Evolutionary conservation across 257 asterid genomes (phyloP), one percentile per base, ranked within the genome.

Genomic region (Nicotiana obtusifolia): DNA sequence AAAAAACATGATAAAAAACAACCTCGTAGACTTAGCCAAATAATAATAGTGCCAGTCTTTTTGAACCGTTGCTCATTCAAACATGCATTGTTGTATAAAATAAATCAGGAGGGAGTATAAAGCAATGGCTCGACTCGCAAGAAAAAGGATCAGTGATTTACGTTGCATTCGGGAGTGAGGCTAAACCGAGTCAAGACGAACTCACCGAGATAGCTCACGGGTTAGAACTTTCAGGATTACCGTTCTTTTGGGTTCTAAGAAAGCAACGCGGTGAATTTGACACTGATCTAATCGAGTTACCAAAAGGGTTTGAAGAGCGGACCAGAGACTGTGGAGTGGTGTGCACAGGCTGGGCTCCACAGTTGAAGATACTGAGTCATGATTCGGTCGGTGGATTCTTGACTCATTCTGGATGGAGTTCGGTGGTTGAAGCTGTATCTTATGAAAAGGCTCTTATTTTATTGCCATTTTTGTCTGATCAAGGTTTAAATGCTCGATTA

Each of bases 381-480:
- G 88, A 56, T 7, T 83, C 88, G 0, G 64, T 85, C 0, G 90
- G 88, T 47, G 86, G 82, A 1, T 85, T 83, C 81, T 71, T 87
- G 81, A 83, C 83, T 65, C 88, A 85, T 76, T 83, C 71, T 0
- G 88, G 87, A 47, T 87, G 87, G 87, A 82, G 88, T 17, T 87
- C 90, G 17, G 41, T 68, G 1, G 65, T 85, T 1, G 88, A 85
- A n/a, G 90, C 84, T 4, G 16, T 85, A 1, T 37, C 26, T 78
- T 60, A 64, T 16, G 87, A 76, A 10, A 82, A 81, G 31, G 80
- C 88, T 1, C 24, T 87, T 13, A 9, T 85, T 22, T 30, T 87
- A 53, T 57, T 87, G 52, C 82, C 87, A 0, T 85, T 87, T 71
- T 37, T 54, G 31, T n/a, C 66, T 0, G 88, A 87, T 33, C 88